These are phyloP conservation scores for Epicoccum sorghinum DNA, from an alignment of 2,329 filamentous ascomycete genomes.

Conservation along the genomic window DNA sequence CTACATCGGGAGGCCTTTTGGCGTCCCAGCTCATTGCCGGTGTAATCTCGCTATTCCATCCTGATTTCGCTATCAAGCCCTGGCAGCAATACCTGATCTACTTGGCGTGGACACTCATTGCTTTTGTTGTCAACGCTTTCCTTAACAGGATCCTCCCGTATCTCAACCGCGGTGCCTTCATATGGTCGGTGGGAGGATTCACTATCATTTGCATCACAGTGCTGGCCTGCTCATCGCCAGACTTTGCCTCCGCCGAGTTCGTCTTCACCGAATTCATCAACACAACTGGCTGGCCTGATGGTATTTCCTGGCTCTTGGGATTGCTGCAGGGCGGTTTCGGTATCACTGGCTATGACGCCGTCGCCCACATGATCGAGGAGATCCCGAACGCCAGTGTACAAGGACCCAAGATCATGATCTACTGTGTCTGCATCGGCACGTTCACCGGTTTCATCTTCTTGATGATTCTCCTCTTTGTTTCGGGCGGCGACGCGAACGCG, in stretches of 20 bases:
- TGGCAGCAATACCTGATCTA: constrained; percentile 81
- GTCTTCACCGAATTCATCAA: constrained; percentile 74
- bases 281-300: constrained; percentile 71
- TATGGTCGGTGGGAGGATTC: constrained; percentile 74
- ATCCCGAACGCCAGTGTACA: constrained; percentile 64
- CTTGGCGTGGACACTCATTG: constrained; percentile 65
- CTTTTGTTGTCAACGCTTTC: constrained; percentile 70
- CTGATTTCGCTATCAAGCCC: constrained; percentile 61
- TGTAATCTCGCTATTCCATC: constrained; percentile 66
- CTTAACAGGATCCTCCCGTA: constrained; percentile 66
- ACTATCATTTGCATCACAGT: constrained; percentile 72
- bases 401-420: constrained; percentile 71
- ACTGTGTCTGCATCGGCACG: constrained; percentile 67
- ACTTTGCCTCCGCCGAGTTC: constrained; percentile 68
- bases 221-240: constrained; percentile 68
- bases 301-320: constrained; percentile 61
- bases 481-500: constrained; percentile 59
- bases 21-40: constrained; percentile 71
- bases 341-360: constrained; percentile 61
- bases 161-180: constrained; percentile 71
- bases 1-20: constrained; percentile 70
- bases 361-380: constrained; percentile 64
- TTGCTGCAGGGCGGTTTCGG: constrained; percentile 61
- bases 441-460: constrained; percentile 68
- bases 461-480: constrained; percentile 67